Evolutionary conservation across 768 basidiomycete species (phyloP), one percentile per base, ranked within the genome.

Genomic region (Lactifluus subvellereus): DNA sequence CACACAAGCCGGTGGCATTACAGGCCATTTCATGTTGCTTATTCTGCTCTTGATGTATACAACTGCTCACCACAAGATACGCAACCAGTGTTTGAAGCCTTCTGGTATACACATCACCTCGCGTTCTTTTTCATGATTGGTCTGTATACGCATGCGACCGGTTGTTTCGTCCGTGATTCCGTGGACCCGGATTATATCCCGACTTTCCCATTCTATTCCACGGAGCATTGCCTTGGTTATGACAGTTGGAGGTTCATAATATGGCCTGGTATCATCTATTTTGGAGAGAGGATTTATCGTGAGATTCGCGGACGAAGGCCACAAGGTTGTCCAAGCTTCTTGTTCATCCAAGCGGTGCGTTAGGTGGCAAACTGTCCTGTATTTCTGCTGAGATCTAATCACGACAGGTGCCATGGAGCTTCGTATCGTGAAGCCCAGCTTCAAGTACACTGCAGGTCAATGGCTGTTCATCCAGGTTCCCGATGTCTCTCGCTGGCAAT

Each of bases 71-170:
- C 80, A 84, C 71, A 93, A 89, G 75, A 86, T 98, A 66, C 88
- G 94, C 68, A 74, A 82, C 64, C 91, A 94, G 74, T 91, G 86
- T 77, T 95, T 75, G 94, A 98, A 74, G 91, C 84, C 1, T 98
- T 98, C 79, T 96, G 94, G 94, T 96, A 94, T 74, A 94, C 94
- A 38, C 94, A 96, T 67, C 94, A 95, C 68, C 84, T 94, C 45
- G 91, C 91, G 11, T 92, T 94, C 80, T 91, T 94, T 78, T 94
- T 95, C 78, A 91, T 95, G 85, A 78, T 95, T 64, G 90, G 84
- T 37, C 83, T 97, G 52, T 96, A 89, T 75, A 82, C 89, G 22
- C 94, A 95, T 73, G 93, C 94, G 9, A 89, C 89, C 59, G 94
- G 94, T 5, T 98, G 94, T 75, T 98, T 98, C 75, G 94, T 98